A percentile compares a stretch with the other conserved stretches of the same genome.
Evolutionary conservation across 2,329 filamentous ascomycete genomes (phyloP).

Genomic region (Fusarium verrucosum): DNA sequence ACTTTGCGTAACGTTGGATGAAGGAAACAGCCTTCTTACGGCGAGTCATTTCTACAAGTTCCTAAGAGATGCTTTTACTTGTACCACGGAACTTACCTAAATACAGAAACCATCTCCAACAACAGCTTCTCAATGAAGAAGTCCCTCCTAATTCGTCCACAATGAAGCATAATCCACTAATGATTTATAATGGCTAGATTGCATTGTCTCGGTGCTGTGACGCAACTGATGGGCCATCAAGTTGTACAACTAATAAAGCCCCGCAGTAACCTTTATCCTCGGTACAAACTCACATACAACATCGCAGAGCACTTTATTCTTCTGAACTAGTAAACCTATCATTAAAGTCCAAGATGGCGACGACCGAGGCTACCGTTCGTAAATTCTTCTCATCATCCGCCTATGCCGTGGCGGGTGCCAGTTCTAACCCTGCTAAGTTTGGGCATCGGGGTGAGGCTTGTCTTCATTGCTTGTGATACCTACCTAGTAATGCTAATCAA

Average conservation of each 20-base stretch:
- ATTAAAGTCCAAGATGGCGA: slow-evolving; percentile 58
- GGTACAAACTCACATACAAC: slow-evolving; percentile 12
- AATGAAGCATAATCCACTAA: not conserved
- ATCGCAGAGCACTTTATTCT: not conserved
- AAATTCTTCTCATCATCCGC: slow-evolving; percentile 81
- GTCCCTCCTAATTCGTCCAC: not conserved
- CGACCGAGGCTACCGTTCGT: slow-evolving; percentile 76
- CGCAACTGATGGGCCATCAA: slow-evolving; percentile 10
- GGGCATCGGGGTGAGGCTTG: slow-evolving; percentile 78
- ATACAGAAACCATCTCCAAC: slow-evolving; percentile 37
- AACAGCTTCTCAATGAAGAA: not conserved
- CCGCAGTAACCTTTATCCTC: slow-evolving; percentile 33
- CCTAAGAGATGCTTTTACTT: not conserved
- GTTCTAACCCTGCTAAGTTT: slow-evolving; percentile 83
- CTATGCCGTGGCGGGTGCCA: slow-evolving; percentile 92
- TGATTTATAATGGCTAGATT: not conserved
- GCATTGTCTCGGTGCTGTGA: not conserved
- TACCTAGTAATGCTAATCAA: slow-evolving; percentile 3
- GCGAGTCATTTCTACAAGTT: not conserved
- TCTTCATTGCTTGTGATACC: not conserved
- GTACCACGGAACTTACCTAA: slow-evolving; percentile 34
- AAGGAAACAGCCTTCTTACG: slow-evolving; percentile 65
- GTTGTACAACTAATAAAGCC: slow-evolving; percentile 33
- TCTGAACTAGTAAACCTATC: not conserved
- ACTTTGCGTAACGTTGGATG: too few relatives aligned